phyloP scores from a whole-genome alignment of 345 rosid species.

The Cochlearia excelsa region DNA sequence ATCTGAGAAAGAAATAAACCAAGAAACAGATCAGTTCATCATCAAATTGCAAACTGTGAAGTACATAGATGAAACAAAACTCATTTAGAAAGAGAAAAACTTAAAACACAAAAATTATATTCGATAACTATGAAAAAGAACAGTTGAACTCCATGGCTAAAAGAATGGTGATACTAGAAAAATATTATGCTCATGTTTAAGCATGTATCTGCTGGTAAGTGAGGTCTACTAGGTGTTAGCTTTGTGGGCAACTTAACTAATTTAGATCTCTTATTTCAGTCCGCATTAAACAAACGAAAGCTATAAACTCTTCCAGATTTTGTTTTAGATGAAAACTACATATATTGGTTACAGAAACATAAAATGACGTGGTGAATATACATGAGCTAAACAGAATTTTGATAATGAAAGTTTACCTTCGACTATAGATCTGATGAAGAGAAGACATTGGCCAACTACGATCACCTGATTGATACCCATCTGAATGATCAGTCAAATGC shows the following conservation, averaged over 20 bases:
- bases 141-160: neutral
- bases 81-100: constrained; percentile 18
- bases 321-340: neutral
- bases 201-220: neutral
- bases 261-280: constrained; percentile 2
- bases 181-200: constrained; percentile 3
- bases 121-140: neutral
- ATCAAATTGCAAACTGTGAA: constrained; percentile 15
- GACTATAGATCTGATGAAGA: constrained; percentile 92
- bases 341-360: constrained; percentile 8
- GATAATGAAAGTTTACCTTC: constrained; percentile 56
- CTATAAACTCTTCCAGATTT: constrained; percentile 5
- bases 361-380: constrained; percentile 10
- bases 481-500: constrained; percentile 40
- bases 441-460: constrained; percentile 83
- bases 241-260: constrained; percentile 5
- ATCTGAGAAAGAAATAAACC: constrained; percentile 45
- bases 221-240: constrained; percentile 6
- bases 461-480: constrained; percentile 46
- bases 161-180: neutral
- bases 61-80: constrained; percentile 3
- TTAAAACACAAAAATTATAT: constrained; percentile 6
- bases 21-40: constrained; percentile 14
- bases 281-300: constrained; percentile 1
- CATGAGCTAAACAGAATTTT: constrained; percentile 14